These are phyloP conservation scores for Pythium periplocum DNA, from an alignment of 352 stramenopile species.

Conservation along the genomic window DNA sequence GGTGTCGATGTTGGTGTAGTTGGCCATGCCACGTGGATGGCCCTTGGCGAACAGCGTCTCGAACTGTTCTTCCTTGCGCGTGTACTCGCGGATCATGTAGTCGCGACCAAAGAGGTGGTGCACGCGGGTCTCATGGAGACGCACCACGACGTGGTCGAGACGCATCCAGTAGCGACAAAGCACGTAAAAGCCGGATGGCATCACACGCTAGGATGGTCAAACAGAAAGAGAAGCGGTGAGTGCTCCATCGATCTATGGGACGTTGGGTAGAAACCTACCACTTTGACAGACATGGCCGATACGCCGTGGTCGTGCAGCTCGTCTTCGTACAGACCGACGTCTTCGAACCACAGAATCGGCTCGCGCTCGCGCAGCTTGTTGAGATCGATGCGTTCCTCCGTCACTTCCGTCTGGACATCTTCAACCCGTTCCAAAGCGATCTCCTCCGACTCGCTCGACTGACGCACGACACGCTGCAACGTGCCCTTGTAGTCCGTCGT, in stretches of 20 bases:
- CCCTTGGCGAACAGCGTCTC: constrained; percentile 59
- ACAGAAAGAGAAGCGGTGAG: background rate
- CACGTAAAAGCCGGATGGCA: constrained; percentile 80
- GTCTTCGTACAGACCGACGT: constrained; percentile 75
- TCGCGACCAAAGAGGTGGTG: constrained; percentile 75
- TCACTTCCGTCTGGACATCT: constrained; percentile 33
- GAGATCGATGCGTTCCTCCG: constrained; percentile 58
- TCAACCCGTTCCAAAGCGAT: constrained; percentile 20
- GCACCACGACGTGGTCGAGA: constrained; percentile 72
- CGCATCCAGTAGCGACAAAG: constrained; percentile 81
- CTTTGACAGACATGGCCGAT: constrained; percentile 78
- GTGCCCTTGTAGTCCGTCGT: constrained; percentile 81
- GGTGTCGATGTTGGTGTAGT: constrained; percentile 83
- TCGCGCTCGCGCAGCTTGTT: constrained; percentile 80
- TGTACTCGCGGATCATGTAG: constrained; percentile 77
- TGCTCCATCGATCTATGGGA: too few species aligned
- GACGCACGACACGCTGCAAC: constrained; percentile 37
- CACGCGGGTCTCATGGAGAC: constrained; percentile 77
- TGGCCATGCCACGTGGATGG: constrained; percentile 65
- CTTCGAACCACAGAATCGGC: constrained; percentile 81
- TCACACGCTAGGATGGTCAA: constrained; percentile 45
- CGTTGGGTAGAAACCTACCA: constrained; percentile 34
- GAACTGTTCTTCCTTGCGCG: constrained; percentile 70
- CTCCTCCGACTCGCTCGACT: constrained; percentile 1
- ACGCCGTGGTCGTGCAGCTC: constrained; percentile 81